phyloP scores from a whole-genome alignment of 345 rosid genomes.

The Populus davidiana region DNA sequence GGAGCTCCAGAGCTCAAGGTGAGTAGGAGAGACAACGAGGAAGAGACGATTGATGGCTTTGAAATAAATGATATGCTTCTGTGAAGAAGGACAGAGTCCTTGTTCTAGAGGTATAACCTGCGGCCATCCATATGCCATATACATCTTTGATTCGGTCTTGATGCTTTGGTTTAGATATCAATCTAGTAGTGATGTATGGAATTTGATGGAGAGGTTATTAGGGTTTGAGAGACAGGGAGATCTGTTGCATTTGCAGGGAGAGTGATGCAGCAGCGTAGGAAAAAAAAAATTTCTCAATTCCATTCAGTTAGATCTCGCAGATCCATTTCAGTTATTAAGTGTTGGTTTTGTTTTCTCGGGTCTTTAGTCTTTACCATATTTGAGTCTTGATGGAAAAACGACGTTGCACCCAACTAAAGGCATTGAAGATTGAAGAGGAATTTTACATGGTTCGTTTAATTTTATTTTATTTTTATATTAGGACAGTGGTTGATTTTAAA shows the following conservation, averaged over 20 bases:
- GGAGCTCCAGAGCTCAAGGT: conserved; percentile 86
- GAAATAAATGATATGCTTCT: conserved; percentile 61
- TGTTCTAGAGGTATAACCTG: conserved; percentile 84
- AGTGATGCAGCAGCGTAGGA: background rate
- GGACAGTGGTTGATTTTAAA: no score
- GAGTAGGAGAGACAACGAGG: conserved; percentile 77
- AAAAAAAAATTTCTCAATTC: background rate
- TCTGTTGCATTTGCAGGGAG: conserved; percentile 16
- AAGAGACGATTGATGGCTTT: conserved; percentile 59
- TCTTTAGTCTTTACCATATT: no score
- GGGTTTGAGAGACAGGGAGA: conserved; percentile 15
- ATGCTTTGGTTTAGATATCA: background rate
- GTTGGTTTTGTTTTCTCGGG: background rate
- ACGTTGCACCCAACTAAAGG: background rate
- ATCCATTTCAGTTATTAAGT: background rate
- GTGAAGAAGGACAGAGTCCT: conserved; percentile 62
- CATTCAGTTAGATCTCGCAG: conserved; percentile 8
- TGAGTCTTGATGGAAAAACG: background rate
- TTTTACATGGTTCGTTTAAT: background rate
- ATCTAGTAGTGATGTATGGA: background rate
- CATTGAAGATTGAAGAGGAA: background rate
- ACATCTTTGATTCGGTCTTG: conserved; percentile 45
- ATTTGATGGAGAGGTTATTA: background rate
- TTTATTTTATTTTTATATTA: no score
- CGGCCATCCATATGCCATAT: conserved; percentile 98